Evolutionary conservation across 176 grass and related monocot species (phyloP), one percentile per base, ranked within the genome.

Genomic region (Aegilops sharonensis): DNA sequence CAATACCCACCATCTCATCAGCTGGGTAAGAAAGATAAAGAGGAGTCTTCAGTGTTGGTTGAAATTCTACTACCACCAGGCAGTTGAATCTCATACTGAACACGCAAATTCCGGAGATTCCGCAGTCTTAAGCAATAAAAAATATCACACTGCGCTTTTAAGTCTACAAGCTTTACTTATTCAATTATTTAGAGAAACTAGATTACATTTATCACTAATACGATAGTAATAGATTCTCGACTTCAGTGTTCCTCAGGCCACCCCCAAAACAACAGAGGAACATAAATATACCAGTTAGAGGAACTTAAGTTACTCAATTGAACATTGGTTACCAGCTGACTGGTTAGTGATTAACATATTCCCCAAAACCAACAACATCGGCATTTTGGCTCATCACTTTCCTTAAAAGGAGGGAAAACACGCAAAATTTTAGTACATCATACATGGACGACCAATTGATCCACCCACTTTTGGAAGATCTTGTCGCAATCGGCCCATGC

Each of bases 21-120:
- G 67, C n/a, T 83, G 32, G 67, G 48, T 72, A 72, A 83, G 67
- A 72, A 18, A 83, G 81, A 72, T 83, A 52, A 82, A 37, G 31
- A 18, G 48, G 81, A 83, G 52, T 85, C 83, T 9, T 65, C 72
- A 14, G 0, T 17, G 7, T 34, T 64, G 4, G 62, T 47, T 43
- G 65, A 57, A 78, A 52, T 31, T 30, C 17, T 72, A 40, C 23
- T 25, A 56, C 34, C 21, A 59, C 32, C 75, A 36, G 77, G 48
- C 54, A 68, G 34, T 17, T 31, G 75, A 40, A 59, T 86, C n/a
- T 47, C 76, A 72, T 80, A 86, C 6, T 59, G 76, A 14, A 60
- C 50, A 23, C 48, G 17, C 54, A 78, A 43, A 25, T 71, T 60
- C 45, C 24, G 21, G 40, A 79, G 47, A 30, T 80, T 86, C 42